Conservation (phyloP, 371 early-diverging fungal genomes). For the Dichotomocladium elegans region DNA sequence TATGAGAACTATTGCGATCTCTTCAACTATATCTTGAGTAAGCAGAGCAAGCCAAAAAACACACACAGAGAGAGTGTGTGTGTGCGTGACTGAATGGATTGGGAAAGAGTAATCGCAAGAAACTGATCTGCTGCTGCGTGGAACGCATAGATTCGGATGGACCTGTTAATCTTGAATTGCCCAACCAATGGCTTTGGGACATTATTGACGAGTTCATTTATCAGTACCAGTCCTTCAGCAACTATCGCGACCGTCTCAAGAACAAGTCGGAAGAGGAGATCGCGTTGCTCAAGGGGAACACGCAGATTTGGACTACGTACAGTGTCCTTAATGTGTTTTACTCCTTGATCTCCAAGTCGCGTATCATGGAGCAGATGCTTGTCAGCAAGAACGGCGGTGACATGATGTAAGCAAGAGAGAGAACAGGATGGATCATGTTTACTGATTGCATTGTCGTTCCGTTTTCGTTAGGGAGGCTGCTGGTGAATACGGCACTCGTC, state of each 20-base stretch:
- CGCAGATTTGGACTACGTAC: conserved; percentile 93
- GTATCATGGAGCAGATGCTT: conserved; percentile 88
- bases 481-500: conserved; percentile 73
- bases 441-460: not conserved
- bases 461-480: conserved; percentile 59
- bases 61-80: too few relatives aligned
- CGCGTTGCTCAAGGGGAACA: conserved; percentile 74
- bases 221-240: conserved; percentile 96
- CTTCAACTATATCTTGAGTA: conserved; percentile 93
- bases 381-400: conserved; percentile 88
- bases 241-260: conserved; percentile 82
- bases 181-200: conserved; percentile 98
- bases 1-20: conserved; percentile 95
- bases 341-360: conserved; percentile 89
- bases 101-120: too few relatives aligned
- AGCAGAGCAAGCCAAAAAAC: conserved; percentile 21
- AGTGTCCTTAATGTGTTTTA: conserved; percentile 93
- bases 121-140: not conserved
- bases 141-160: conserved; percentile 80
- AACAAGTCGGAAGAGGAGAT: conserved; percentile 81
- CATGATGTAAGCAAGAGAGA: conserved; percentile 46
- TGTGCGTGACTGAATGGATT: too few relatives aligned
- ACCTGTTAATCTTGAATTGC: conserved; percentile 85
- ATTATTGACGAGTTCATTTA: conserved; percentile 98
- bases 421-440: not conserved